Evolutionary conservation across 768 basidiomycete species (phyloP).

Genomic region (Porpolomopsis calyptriformis): DNA sequence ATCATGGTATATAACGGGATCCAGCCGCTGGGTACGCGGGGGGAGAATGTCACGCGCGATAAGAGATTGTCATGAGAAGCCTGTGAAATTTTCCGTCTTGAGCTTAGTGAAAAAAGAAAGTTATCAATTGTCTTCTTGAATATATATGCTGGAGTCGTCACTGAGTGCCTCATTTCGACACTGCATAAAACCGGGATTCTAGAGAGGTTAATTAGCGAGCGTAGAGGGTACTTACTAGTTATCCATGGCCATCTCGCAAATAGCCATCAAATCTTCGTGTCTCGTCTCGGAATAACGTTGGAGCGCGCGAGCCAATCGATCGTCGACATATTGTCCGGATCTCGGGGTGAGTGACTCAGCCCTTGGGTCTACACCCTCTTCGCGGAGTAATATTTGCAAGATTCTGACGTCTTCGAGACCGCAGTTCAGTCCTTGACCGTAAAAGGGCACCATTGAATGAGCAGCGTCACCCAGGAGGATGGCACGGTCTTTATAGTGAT

Average conservation of each 20-base stretch:
- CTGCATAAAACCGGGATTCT: conserved; percentile 32
- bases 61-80: conserved; percentile 36
- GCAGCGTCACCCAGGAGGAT: conserved; percentile 90
- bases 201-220: conserved; percentile 16
- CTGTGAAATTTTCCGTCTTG: conserved; percentile 36
- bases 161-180: conserved; percentile 89
- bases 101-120: conserved; percentile 53
- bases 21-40: conserved; percentile 63
- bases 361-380: conserved; percentile 52
- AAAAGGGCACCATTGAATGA: conserved; percentile 98
- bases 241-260: conserved; percentile 85
- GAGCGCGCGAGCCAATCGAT: conserved; percentile 54
- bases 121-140: conserved; percentile 75
- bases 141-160: conserved; percentile 70
- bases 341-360: conserved; percentile 22
- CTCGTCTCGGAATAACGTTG: conserved; percentile 70
- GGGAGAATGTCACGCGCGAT: conserved; percentile 46
- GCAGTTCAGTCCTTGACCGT: conserved; percentile 95
- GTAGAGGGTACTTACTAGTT: conserved; percentile 72
- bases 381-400: conserved; percentile 61
- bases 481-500: conserved; percentile 82
- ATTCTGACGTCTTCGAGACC: conserved; percentile 96
- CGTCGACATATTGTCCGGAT: conserved; percentile 34
- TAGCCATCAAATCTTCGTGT: conserved; percentile 83
- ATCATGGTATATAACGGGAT: conserved; percentile 95